Base-by-base conservation (phyloP, 169 alveolate species). In the Cryptosporidium meleagridis region DNA sequence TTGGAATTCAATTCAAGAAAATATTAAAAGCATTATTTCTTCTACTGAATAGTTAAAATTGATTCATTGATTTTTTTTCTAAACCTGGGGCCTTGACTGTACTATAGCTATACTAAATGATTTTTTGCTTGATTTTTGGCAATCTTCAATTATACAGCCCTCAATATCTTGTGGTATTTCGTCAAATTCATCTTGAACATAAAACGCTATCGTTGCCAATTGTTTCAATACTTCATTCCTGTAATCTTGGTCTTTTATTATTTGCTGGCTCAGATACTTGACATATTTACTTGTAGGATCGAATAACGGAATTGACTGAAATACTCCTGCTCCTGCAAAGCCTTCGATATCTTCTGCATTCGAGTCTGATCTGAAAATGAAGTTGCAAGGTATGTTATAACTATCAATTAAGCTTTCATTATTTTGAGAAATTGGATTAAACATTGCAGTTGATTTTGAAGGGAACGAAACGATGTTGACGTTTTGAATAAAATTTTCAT, bases 311-410 rank as follows among this genome's bases (percentile, higher is more conserved):
- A 95, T 91, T 26, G 97, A 94, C 87, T 96, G 97, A 85, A 96
- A 96, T 31, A 96, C 95, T 10, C 98, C 98, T 23, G 98, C 98
- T 7, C 98, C 98, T 1, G 98, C 97, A 65, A 96, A 96, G 3
- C 97, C 97, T 87, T 93, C 96, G n/a, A 96, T 93, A 91, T 96
- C 98, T 85, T 96, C 98, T 31, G 96, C 96, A 85, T 96, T 96
- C 52, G 97, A 94, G 85, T 96, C 98, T 69, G 96, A 93, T 73
- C 98, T 93, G 75, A 94, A 93, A 67, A 94, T 92, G 92, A 86
- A 80, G 70, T 52, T 87, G 72, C 61, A 65, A 68, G 70, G 37
- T 33, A 26, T 16, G 16, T 39, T 48, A 55, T 26, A 21, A 7
- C 3, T 0, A 12, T 21, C 72, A 48, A 55, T 23, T 1, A 70